Percentiles rank a stretch among this genome's conserved stretches.
phyloP scores from a whole-genome alignment of 208 protist genomes.

The Crithidia expoeki region DNA sequence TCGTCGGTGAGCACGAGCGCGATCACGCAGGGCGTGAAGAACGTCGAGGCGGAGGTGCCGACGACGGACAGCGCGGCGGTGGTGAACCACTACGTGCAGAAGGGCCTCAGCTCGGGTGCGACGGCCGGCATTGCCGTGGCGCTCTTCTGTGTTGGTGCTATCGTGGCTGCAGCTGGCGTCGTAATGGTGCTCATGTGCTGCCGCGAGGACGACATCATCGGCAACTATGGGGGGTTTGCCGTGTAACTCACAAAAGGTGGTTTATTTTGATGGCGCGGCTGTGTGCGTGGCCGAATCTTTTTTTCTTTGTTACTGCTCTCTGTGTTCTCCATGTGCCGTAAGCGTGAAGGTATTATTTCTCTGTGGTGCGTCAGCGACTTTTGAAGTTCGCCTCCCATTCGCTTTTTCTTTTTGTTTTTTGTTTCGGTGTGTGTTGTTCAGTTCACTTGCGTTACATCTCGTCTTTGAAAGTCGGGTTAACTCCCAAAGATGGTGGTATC shows the following conservation, averaged over 20 bases:
- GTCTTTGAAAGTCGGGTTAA: too few relatives aligned
- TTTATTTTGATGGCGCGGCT: too few relatives aligned
- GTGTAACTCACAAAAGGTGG: too few relatives aligned
- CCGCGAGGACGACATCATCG: background rate
- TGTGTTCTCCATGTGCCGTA: too few relatives aligned
- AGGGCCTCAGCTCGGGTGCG: conserved; percentile 20
- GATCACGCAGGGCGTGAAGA: conserved; percentile 17
- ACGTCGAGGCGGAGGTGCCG: conserved; percentile 17
- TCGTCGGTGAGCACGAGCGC: background rate
- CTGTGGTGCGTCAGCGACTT: too few relatives aligned
- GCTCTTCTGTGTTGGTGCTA: conserved; percentile 19
- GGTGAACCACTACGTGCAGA: conserved; percentile 22
- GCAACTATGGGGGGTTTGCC: background rate
- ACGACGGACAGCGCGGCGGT: conserved; percentile 3
- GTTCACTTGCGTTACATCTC: too few relatives aligned
- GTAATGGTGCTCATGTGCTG: background rate
- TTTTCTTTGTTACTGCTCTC: too few relatives aligned
- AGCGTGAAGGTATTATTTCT: too few relatives aligned
- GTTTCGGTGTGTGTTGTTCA: background rate
- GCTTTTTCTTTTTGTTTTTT: background rate
- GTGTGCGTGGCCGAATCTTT: too few relatives aligned
- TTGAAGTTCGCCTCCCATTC: too few relatives aligned
- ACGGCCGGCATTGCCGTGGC: conserved; percentile 30
- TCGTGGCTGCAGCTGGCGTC: conserved; percentile 14
- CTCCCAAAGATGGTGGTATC: too few relatives aligned